Conservation (phyloP, 2,329 filamentous ascomycete genomes). For the Fusarium tanahbumbuense region DNA sequence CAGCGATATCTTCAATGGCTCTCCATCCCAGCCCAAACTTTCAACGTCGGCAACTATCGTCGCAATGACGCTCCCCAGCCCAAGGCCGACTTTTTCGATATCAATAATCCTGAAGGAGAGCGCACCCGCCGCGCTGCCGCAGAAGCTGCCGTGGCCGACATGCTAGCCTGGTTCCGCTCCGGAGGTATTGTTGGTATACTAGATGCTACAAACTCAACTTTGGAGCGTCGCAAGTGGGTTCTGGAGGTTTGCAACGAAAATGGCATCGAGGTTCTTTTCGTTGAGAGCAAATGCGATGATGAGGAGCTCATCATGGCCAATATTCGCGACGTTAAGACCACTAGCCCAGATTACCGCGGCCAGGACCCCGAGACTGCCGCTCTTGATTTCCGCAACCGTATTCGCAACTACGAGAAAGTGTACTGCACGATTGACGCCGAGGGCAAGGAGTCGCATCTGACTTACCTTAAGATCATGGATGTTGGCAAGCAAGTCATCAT, state of each 20-base stretch:
- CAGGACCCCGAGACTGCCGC: conserved; percentile 94
- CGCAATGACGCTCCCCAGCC: conserved; percentile 91
- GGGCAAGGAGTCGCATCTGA: conserved; percentile 83
- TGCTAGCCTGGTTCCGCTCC: conserved; percentile 90
- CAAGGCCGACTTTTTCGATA: conserved; percentile 95
- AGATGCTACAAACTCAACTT: conserved; percentile 97
- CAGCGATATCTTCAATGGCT: conserved; percentile 97
- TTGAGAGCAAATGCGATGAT: conserved; percentile 96
- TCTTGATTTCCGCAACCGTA: conserved; percentile 91
- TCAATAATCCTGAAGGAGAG: conserved; percentile 88
- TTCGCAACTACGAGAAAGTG: conserved; percentile 96
- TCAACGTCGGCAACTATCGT: conserved; percentile 97
- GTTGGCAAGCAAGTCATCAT: conserved; percentile 97
- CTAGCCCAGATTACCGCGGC: conserved; percentile 92
- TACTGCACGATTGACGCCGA: conserved; percentile 92
- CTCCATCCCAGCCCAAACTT: conserved; percentile 90
- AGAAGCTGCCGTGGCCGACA: conserved; percentile 90
- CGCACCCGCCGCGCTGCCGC: conserved; percentile 87
- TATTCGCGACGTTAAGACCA: conserved; percentile 96
- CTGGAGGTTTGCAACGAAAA: conserved; percentile 79
- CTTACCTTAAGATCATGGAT: conserved; percentile 97
- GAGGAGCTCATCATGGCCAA: conserved; percentile 98
- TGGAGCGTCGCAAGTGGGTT: conserved; percentile 90
- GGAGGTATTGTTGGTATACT: conserved; percentile 91
- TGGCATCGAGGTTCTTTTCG: conserved; percentile 90